These are phyloP conservation scores for Trypanosoma cruzi DNA, from an alignment of 208 protist species.

Conservation along the genomic window DNA sequence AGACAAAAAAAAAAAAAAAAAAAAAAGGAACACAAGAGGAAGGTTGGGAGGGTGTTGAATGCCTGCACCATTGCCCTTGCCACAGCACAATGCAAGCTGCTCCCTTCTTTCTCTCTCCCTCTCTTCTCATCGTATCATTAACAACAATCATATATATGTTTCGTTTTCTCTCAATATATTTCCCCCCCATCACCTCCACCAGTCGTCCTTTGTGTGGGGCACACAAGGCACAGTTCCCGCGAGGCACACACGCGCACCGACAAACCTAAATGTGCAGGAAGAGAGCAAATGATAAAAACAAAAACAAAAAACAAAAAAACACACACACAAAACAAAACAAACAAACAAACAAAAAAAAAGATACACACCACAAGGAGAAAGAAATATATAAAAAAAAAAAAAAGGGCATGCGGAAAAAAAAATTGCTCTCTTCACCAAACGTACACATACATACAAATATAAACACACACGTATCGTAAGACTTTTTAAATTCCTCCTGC, in stretches of 20 bases:
- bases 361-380: not conserved
- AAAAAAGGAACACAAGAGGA: not conserved
- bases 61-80: no score
- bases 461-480: no score
- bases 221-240: not conserved
- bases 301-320: no score
- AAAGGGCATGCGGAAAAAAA: no score
- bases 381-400: not conserved
- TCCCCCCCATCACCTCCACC: not conserved
- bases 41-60: no score
- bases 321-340: no score
- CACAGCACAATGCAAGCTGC: no score
- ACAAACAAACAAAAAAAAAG: conserved; percentile 7
- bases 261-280: not conserved
- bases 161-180: not conserved
- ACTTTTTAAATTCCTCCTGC: no score
- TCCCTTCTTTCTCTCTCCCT: no score
- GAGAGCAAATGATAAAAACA: conserved; percentile 9
- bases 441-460: conserved; percentile 4
- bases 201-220: not conserved
- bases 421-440: not conserved
- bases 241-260: not conserved
- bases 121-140: not conserved
- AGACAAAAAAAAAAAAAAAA: no score
- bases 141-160: conserved; percentile 1